phyloP scores from a whole-genome alignment of 495 filamentous ascomycete genomes.

The Talaromyces stipitatus region DNA sequence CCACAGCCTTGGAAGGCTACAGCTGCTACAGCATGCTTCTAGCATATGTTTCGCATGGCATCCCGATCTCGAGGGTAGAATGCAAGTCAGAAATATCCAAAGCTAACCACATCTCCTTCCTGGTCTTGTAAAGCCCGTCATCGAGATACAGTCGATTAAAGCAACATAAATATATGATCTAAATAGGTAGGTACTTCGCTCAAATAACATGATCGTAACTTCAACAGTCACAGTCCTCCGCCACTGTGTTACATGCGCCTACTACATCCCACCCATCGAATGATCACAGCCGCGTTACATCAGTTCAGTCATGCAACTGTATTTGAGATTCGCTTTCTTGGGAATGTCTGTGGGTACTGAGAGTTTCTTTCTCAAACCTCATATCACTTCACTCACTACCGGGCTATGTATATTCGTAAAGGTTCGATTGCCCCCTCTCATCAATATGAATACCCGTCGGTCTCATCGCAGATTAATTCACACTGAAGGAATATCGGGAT shows the following conservation, averaged over 20 bases:
- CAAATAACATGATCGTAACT: not conserved
- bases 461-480: not conserved
- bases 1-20: too few species aligned
- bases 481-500: not conserved
- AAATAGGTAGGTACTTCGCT: not conserved
- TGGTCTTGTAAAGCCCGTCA: not conserved
- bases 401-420: not conserved
- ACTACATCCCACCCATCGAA: not conserved
- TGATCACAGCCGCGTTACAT: slow-evolving; percentile 1
- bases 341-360: too few species aligned
- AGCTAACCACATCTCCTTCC: not conserved
- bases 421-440: not conserved
- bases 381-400: too few species aligned
- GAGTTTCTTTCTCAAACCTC: too few species aligned
- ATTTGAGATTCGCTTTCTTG: too few species aligned
- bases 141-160: too few species aligned
- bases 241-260: not conserved
- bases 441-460: not conserved
- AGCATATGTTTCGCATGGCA: too few species aligned
- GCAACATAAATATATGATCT: not conserved
- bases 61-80: too few species aligned
- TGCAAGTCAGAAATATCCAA: too few species aligned
- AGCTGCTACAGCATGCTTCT: too few species aligned
- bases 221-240: not conserved
- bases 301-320: not conserved